A percentile compares a stretch with the other conserved stretches of the same genome.
Evolutionary conservation across 768 basidiomycete genomes (phyloP).

Genomic region (Mycena galopus): DNA sequence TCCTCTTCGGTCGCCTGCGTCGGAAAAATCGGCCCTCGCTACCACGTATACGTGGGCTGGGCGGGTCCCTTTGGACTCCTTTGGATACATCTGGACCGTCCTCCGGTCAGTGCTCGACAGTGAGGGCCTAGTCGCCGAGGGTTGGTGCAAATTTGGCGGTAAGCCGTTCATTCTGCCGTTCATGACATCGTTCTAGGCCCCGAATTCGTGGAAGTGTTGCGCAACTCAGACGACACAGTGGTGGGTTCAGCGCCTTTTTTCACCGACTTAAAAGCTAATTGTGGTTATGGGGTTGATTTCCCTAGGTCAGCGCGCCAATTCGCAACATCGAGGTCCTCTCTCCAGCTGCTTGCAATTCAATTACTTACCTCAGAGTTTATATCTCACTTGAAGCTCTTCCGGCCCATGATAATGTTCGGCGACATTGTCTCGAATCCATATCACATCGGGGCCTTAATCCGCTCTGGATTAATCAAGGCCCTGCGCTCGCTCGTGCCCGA

Average conservation of each 20-base stretch:
- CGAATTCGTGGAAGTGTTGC: constrained; percentile 30
- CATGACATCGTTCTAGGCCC: too few species aligned
- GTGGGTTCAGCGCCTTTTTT: constrained; percentile 13
- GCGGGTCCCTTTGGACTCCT: too few species aligned
- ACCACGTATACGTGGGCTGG: too few species aligned
- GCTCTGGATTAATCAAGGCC: constrained; percentile 33
- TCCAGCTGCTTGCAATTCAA: not conserved
- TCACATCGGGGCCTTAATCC: constrained; percentile 24
- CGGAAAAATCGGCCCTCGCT: too few species aligned
- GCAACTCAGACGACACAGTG: constrained; percentile 31
- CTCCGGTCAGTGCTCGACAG: too few species aligned
- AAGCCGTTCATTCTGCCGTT: too few species aligned
- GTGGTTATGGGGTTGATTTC: not conserved
- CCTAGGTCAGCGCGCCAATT: constrained; percentile 22
- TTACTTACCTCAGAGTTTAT: not conserved
- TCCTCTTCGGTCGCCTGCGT: too few species aligned
- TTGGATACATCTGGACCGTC: too few species aligned
- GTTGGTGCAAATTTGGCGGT: too few species aligned
- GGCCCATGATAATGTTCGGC: constrained; percentile 22
- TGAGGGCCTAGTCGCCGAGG: too few species aligned
- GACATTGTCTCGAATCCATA: constrained; percentile 28
- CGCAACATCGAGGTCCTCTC: constrained; percentile 5
- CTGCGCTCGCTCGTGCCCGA: constrained; percentile 29
- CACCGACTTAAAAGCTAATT: not conserved
- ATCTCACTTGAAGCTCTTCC: not conserved